Base-by-base conservation (phyloP, 192 early-diverging fungal species). In the Coemansia sp. region DNA sequence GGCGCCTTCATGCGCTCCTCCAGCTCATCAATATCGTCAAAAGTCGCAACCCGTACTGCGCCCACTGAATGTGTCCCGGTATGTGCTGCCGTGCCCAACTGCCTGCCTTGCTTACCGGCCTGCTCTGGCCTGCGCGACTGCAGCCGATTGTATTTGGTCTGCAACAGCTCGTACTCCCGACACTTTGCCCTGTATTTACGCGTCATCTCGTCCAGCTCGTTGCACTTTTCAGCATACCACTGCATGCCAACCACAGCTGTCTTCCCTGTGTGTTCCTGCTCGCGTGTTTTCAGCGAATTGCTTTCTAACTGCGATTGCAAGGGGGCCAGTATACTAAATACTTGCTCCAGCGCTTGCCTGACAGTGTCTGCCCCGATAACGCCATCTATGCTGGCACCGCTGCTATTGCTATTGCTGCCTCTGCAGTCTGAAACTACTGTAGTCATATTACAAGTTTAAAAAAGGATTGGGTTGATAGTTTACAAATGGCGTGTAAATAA, bases 21-120 rank as follows among this genome's bases (percentile, higher is more conserved):
- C 14, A 76, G 38, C 60, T 71, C 69, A 37, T 76, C 75, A 58
- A 76, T 67, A 57, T 76, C 75, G 14, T 76, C 75, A 20, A 76
- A 76, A n/a, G 75, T 76, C 35, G 66, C 54, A n/a, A 54, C 22
- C 45, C 56, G 64, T 60, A 55, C 32, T 9, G 39, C 9, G 9
- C 39, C 39, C 39, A 41, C 39, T 7, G 39, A 41, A 41, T 41
- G 9, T 9, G 39, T 7, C 39, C 39, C 39, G 9, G 5, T 41
- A 4, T 54, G 38, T 37, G 20, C 28, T 12, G 32, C 38, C n/a
- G n/a, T n/a, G n/a, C 53, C 41, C 56, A 35, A 15, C 12, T 59
- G 36, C 32, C 64, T 61, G 58, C 8, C 18, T n/a, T 59, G 45
- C 38, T 28, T 14, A 18, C 17, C 18, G 32, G 33, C 20, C 35